A percentile compares a stretch with the other conserved stretches of the same genome.
These are phyloP conservation scores for Phytopythium cucurbitacearum DNA, from an alignment of 352 stramenopile genomes.

Conservation along the genomic window DNA sequence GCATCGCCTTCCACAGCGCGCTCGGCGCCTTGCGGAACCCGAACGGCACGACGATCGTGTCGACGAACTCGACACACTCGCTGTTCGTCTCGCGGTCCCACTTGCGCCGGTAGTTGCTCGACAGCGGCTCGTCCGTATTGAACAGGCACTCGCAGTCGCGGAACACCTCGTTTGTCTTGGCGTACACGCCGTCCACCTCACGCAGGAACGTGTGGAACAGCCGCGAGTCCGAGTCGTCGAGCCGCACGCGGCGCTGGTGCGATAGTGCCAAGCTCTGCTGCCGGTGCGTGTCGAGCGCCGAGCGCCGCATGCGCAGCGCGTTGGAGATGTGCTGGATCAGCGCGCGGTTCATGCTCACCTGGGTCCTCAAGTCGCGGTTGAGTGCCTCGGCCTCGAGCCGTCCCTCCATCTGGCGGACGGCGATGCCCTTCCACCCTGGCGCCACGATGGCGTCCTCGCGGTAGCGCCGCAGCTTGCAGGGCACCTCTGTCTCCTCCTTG, in stretches of 20 bases:
- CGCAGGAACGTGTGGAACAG: conserved; percentile 33
- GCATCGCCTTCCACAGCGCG: conserved; percentile 19
- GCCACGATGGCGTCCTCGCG: conserved; percentile 11
- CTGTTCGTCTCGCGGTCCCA: conserved; percentile 11
- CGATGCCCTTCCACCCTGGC: conserved; percentile 26
- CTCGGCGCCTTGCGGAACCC: conserved; percentile 13
- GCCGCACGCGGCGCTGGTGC: conserved; percentile 13
- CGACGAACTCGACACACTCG: conserved; percentile 17
- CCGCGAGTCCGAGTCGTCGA: conserved; percentile 20
- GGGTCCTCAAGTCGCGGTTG: conserved; percentile 15
- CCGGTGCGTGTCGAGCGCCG: conserved; percentile 9
- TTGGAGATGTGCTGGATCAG: conserved; percentile 23
- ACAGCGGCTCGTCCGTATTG: conserved; percentile 9
- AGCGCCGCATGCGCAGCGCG: conserved; percentile 17
- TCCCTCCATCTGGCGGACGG: conserved; percentile 19
- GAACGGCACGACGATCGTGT: conserved; percentile 18
- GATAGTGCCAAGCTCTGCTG: conserved; percentile 1
- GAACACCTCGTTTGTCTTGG: conserved; percentile 13
- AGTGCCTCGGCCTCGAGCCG: conserved; percentile 18
- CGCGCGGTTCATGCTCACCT: conserved; percentile 16
- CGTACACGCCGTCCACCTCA: conserved; percentile 20
- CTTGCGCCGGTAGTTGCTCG: conserved; percentile 7
- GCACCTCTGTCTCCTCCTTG: conserved; percentile 9
- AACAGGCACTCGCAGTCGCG: conserved; percentile 9
- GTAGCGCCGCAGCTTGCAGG: conserved; percentile 7